Conservation (phyloP, 73 alveolate genomes). For the Paraurostyla sp. region DNA sequence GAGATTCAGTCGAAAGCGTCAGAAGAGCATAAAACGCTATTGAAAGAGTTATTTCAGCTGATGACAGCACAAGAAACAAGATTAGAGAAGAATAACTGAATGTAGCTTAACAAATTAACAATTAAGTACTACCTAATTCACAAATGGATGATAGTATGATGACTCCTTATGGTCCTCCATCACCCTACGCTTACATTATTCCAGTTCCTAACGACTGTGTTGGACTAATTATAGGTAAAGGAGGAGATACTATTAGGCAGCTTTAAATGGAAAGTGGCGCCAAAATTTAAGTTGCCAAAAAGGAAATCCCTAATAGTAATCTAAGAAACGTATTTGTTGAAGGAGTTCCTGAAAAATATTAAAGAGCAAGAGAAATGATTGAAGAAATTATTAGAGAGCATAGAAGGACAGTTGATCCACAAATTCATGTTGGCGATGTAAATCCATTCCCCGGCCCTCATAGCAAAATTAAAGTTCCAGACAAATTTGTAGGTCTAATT, state of each 20-base stretch:
- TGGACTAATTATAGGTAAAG: conserved; percentile 94
- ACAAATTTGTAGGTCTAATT: conserved; percentile 84
- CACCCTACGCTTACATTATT: conserved; percentile 87
- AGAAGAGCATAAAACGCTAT: conserved; percentile 91
- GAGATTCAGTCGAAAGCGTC: conserved; percentile 92
- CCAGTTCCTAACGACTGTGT: conserved; percentile 96
- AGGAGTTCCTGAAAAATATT: conserved; percentile 93
- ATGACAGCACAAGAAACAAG: conserved; percentile 93
- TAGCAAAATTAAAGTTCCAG: conserved; percentile 83
- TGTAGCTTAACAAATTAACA: conserved; percentile 86
- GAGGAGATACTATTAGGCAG: conserved; percentile 96
- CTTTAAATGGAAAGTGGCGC: conserved; percentile 94
- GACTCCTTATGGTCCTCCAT: conserved; percentile 97
- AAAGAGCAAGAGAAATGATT: conserved; percentile 86
- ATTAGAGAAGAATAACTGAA: conserved; percentile 90
- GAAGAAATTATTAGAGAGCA: conserved; percentile 93
- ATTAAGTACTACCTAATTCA: conserved; percentile 54
- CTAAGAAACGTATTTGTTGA: conserved; percentile 96
- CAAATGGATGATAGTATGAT: conserved; percentile 87
- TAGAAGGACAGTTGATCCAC: conserved; percentile 71
- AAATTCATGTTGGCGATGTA: conserved; percentile 82
- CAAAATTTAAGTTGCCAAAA: conserved; percentile 94
- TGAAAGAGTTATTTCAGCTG: conserved; percentile 92
- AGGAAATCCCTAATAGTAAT: conserved; percentile 89
- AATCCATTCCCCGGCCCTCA: conserved; percentile 90